A percentile compares a stretch with the other conserved stretches of the same genome.
Conservation (phyloP, 768 basidiomycete species). For the Crassisporium funariophilum region DNA sequence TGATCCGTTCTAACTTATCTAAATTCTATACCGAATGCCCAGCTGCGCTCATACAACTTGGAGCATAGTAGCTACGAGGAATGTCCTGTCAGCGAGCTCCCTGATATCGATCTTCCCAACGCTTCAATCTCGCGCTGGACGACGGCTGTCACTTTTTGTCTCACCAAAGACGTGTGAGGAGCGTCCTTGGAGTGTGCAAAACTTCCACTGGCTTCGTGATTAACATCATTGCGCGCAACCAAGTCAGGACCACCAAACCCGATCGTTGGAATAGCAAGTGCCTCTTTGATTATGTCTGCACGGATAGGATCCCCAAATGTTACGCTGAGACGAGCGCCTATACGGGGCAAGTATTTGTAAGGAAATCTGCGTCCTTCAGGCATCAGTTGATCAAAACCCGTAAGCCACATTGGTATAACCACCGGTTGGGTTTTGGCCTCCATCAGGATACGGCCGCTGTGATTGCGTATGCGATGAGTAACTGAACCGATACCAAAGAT, state of each 20-base stretch:
- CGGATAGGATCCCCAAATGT: conserved; percentile 80
- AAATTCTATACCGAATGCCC: background rate
- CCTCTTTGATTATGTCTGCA: conserved; percentile 28
- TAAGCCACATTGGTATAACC: conserved; percentile 93
- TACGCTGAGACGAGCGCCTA: conserved; percentile 65
- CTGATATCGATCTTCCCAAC: conserved; percentile 53
- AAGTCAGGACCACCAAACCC: conserved; percentile 9
- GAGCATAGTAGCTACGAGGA: conserved; percentile 1
- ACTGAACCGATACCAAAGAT: background rate
- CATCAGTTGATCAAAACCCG: conserved; percentile 87
- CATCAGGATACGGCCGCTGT: conserved; percentile 81
- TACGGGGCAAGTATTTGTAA: conserved; percentile 67
- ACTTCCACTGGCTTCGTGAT: conserved; percentile 13
- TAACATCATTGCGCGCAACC: too few species aligned
- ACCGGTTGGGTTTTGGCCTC: conserved; percentile 59
- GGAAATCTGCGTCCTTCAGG: conserved; percentile 81
- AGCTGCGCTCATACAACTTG: background rate
- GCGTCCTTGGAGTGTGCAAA: conserved; percentile 7
- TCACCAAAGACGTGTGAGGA: conserved; percentile 25
- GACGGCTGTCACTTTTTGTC: conserved; percentile 56
- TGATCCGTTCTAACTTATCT: too few species aligned
- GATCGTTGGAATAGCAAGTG: conserved; percentile 9
- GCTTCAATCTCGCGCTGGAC: conserved; percentile 56
- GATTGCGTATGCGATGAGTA: conserved; percentile 7
- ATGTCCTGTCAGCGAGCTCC: conserved; percentile 20